Evolutionary conservation across 2,329 filamentous ascomycete species (phyloP).

Genomic region (Fusarium sp.): DNA sequence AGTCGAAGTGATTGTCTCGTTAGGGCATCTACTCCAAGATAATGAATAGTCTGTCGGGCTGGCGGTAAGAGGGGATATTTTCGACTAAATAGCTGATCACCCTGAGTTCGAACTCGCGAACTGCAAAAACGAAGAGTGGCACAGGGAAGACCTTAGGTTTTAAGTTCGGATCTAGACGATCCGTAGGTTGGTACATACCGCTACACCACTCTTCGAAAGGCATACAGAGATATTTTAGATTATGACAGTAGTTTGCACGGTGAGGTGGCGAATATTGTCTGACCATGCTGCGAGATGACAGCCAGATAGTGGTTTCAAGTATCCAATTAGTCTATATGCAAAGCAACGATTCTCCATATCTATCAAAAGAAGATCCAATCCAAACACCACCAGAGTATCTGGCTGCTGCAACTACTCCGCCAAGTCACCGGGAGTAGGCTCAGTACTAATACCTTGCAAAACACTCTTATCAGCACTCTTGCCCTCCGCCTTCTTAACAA

Average conservation of each 20-base stretch:
- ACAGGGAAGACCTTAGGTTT: neutral
- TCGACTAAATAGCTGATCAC: rapidly evolving
- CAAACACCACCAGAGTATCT: neutral
- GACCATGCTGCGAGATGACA: rapidly evolving
- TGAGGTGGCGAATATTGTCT: too few relatives aligned
- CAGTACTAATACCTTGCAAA: neutral
- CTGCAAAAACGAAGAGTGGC: neutral
- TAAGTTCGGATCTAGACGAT: neutral
- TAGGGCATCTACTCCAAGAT: neutral
- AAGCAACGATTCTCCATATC: rapidly evolving
- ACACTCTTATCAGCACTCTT: neutral
- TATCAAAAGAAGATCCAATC: rapidly evolving
- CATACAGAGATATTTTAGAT: neutral
- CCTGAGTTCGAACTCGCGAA: neutral
- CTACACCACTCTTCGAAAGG: neutral
- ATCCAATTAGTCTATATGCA: rapidly evolving
- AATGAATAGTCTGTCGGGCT: neutral
- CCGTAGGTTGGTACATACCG: neutral
- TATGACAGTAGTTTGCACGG: too few relatives aligned
- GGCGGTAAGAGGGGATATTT: rapidly evolving
- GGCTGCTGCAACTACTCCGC: neutral
- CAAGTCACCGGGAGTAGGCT: neutral
- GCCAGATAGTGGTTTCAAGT: too few relatives aligned
- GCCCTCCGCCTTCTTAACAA: neutral
- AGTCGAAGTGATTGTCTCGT: rapidly evolving